A percentile compares a stretch with the other conserved stretches of the same genome.
Conservation (phyloP, 768 basidiomycete genomes). For the Amanita rubescens region DNA sequence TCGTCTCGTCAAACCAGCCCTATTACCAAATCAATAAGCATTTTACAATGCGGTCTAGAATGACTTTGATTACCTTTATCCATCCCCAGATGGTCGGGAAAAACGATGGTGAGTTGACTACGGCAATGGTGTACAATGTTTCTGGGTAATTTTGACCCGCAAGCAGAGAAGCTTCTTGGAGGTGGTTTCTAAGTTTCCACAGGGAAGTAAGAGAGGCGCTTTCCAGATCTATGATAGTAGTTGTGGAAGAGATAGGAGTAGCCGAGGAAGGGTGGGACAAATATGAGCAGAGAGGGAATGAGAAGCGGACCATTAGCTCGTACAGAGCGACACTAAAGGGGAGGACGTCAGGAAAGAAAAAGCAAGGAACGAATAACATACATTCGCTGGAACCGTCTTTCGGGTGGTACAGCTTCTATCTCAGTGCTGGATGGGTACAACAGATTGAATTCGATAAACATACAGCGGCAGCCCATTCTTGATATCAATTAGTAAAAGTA, state of each 20-base stretch:
- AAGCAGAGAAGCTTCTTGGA: slow-evolving; percentile 67
- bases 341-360: background rate
- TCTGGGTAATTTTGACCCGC: slow-evolving; percentile 82
- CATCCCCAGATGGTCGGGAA: slow-evolving; percentile 81
- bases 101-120: slow-evolving; percentile 78
- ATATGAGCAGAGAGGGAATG: slow-evolving; percentile 53
- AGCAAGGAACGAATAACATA: slow-evolving; percentile 25
- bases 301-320: slow-evolving; percentile 61
- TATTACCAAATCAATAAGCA: slow-evolving; percentile 15
- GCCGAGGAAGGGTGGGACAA: slow-evolving; percentile 45
- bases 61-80: slow-evolving; percentile 50
- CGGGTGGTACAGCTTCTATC: slow-evolving; percentile 43
- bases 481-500: background rate
- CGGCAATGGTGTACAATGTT: slow-evolving; percentile 54
- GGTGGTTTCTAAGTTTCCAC: slow-evolving; percentile 64
- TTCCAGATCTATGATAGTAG: slow-evolving; percentile 68
- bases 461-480: slow-evolving; percentile 70
- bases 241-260: slow-evolving; percentile 53
- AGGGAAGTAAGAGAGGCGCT: slow-evolving; percentile 52
- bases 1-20: slow-evolving; percentile 78
- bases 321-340: slow-evolving; percentile 50
- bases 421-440: slow-evolving; percentile 54
- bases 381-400: slow-evolving; percentile 66
- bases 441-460: slow-evolving; percentile 65
- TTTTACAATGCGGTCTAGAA: background rate